Base-by-base conservation (phyloP, 352 stramenopile genomes). In the Globisporangium echinulatum region DNA sequence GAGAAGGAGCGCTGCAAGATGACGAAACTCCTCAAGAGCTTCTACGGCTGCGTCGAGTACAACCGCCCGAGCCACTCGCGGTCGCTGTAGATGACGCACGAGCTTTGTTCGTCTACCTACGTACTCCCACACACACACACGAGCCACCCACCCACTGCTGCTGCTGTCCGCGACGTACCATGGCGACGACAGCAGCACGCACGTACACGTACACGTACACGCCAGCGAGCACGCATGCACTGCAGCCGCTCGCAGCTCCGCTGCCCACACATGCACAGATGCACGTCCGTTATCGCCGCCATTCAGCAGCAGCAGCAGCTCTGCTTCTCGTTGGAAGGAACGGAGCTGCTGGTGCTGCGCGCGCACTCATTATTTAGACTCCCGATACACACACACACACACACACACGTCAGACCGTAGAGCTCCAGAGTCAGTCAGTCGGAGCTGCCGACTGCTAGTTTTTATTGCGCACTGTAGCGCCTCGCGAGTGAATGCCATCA, bases 21-120 rank as follows among this genome's bases (percentile, higher is more conserved):
- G 54, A 82, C 72, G 59, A 91, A 90, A 61, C 73, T 93, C 50
- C 76, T 93, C 68, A 93, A 93, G 71, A 93, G 83, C 69, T 93
- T 93, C 62, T 88, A 88, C 61, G 81, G 81, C 60, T 88, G 74
- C 52, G 69, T 90, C 48, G 64, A 82, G 15, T 56, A 84, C 49
- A 64, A 70, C 36, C 63, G 68, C 36, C 59, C 54, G 49, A 75
- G 73, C 54, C 70, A 78, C 64, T 77, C 72, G 63, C 62, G 69
- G 54, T 80, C 74, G 64, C 70, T 85, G 53, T 87, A 86, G 69
- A 50, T 57, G 52, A 19, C 17, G 17, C 17, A 19, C 17, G 17
- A 19, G 17, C 17, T 19, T 14, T 53, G 36, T 33, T 49, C 13
- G 17, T 13, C 17, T 17, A 19, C 17, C 17, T 19, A 19, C 17